Conservation (phyloP, 2,329 filamentous ascomycete genomes). For the Dendrostoma leiphaemia region DNA sequence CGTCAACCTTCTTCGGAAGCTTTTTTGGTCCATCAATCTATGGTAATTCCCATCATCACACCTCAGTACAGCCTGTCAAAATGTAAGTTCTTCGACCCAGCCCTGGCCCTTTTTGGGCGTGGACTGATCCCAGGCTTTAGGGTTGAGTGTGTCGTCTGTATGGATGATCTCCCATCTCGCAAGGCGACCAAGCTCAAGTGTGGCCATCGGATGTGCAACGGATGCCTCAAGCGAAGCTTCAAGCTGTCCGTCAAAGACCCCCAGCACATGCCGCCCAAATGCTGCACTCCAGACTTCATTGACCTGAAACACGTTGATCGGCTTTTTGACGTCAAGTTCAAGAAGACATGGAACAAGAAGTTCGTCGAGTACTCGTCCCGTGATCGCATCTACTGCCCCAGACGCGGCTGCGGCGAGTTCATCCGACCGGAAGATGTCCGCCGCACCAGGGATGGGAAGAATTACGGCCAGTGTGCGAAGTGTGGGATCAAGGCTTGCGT, state of each 20-base stretch:
- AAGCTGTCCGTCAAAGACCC: slow-evolving; percentile 73
- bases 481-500: slow-evolving; percentile 76
- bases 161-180: slow-evolving; percentile 62
- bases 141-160: slow-evolving; percentile 70
- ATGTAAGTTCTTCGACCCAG: slow-evolving; percentile 20
- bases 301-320: slow-evolving; percentile 73
- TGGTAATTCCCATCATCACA: slow-evolving; percentile 17
- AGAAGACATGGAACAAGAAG: slow-evolving; percentile 76
- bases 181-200: slow-evolving; percentile 73
- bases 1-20: slow-evolving; percentile 32
- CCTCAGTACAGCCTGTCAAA: slow-evolving; percentile 23
- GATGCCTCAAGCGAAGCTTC: slow-evolving; percentile 74
- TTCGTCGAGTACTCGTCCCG: slow-evolving; percentile 73
- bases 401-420: slow-evolving; percentile 71
- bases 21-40: slow-evolving; percentile 29
- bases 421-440: slow-evolving; percentile 71
- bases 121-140: slow-evolving; percentile 37
- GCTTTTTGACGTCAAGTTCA: slow-evolving; percentile 72
- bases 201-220: slow-evolving; percentile 76
- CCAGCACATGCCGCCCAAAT: slow-evolving; percentile 80
- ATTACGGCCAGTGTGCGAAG: slow-evolving; percentile 65
- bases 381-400: slow-evolving; percentile 77
- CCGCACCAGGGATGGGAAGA: slow-evolving; percentile 55
- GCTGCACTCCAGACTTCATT: slow-evolving; percentile 73
- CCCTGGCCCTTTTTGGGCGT: not conserved